Evolutionary conservation across 2,329 filamentous ascomycete species (phyloP), one percentile per base, ranked within the genome.

Genomic region (Bipolaris zeicola): DNA sequence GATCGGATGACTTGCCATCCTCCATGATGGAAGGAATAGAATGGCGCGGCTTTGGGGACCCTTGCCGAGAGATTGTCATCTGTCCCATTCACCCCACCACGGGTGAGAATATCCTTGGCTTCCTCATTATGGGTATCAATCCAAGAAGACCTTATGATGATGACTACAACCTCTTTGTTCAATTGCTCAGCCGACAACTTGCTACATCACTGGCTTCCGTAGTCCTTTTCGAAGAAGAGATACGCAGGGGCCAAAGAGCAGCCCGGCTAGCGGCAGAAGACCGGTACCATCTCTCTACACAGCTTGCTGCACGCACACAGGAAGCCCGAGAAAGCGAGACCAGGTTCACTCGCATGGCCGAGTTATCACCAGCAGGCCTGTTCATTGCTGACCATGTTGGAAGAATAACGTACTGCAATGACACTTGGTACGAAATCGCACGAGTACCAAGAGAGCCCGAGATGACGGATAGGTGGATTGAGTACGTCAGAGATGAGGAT

Each of bases 181-280:
- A 90, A 64, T 81, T 94, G 1, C 77, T 94, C 5, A 88, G 87
- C 44, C 84, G 90, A 20, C 91, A 94, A 70, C 79, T 94, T 7
- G 89, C 88, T 7, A 94, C 90, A 0, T 92, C 90, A 0, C 83
- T 94, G 72, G 90, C 90, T 1, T 93, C 90, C 0, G 90, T 93
- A 0, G 89, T 93, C 0, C 76, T 95, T 1, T 93, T 93, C 55
- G 90, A 94, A 70, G 90, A 94, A 63, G 91, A 95, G 70, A 92
- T 94, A 61, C 85, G 84, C 56, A 83, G 89, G 58, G 89, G 89
- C 0, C 87, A 92, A 73, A 83, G 82, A 64, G 90, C 90, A 1
- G 91, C 90, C 18, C 86, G 85, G 52, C 80, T 92, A 33, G 91
- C 91, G 8, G 89, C 89, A 2, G 78, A 90, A 58, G 90, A 95